Evolutionary conservation across 2,329 filamentous ascomycete genomes (phyloP).

Genomic region (Aureobasidium namibiae): DNA sequence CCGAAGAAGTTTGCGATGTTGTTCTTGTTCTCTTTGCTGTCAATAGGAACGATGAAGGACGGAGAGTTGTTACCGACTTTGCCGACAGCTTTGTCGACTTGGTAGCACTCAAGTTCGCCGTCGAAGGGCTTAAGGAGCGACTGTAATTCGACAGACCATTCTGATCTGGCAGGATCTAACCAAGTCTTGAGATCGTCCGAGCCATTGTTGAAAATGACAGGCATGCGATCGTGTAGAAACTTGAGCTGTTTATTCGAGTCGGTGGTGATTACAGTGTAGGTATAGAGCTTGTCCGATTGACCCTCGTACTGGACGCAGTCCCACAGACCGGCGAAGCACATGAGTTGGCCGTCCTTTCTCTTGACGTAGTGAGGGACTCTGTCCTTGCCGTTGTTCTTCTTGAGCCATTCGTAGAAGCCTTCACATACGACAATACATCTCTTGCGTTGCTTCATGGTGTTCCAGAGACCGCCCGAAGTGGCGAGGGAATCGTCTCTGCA

Average conservation of each 20-base stretch:
- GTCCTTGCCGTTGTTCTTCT: conserved; percentile 65
- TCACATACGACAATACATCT: conserved; percentile 81
- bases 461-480: conserved; percentile 78
- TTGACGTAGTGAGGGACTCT: conserved; percentile 80
- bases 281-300: conserved; percentile 64
- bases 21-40: conserved; percentile 79
- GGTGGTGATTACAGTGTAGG: conserved; percentile 91
- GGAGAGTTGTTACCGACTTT: conserved; percentile 91
- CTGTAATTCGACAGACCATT: conserved; percentile 76
- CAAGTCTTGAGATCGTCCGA: conserved; percentile 63
- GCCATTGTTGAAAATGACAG: conserved; percentile 74
- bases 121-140: conserved; percentile 67
- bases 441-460: conserved; percentile 79
- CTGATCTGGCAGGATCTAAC: conserved; percentile 64
- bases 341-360: conserved; percentile 70
- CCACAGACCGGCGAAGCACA: conserved; percentile 90
- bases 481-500: conserved; percentile 82
- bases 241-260: conserved; percentile 71
- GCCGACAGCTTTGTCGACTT: conserved; percentile 79
- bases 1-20: conserved; percentile 94
- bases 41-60: conserved; percentile 70
- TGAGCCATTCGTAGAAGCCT: conserved; percentile 95
- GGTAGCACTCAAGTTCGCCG: conserved; percentile 75
- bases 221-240: conserved; percentile 93
- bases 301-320: conserved; percentile 76